These are phyloP conservation scores for Gilbertella persicaria DNA, from an alignment of 371 early-diverging fungal genomes.

Conservation along the genomic window DNA sequence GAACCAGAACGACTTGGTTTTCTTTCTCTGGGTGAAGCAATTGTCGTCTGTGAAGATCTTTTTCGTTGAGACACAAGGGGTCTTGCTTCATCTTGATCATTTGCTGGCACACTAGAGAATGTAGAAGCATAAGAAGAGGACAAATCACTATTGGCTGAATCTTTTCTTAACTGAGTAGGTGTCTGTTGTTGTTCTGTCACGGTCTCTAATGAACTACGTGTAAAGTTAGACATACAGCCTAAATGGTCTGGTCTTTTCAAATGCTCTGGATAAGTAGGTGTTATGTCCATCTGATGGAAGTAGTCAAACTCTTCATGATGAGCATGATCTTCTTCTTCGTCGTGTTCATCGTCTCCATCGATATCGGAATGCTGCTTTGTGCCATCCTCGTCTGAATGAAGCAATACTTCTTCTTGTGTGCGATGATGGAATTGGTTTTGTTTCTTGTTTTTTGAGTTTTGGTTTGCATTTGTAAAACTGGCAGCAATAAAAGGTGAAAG, in stretches of 20 bases:
- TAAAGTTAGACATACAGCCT: constrained; percentile 30
- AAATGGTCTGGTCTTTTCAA: constrained; percentile 25
- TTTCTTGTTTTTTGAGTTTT: constrained; percentile 23
- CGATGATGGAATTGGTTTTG: constrained; percentile 13
- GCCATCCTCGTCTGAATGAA: background rate
- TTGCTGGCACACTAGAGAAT: constrained; percentile 12
- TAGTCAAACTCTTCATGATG: constrained; percentile 5
- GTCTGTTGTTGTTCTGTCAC: constrained; percentile 23
- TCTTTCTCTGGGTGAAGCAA: constrained; percentile 1
- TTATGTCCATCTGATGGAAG: constrained; percentile 1
- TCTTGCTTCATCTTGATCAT: background rate
- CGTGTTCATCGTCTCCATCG: background rate
- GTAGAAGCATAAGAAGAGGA: constrained; percentile 17
- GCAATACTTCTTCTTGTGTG: background rate
- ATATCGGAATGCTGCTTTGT: background rate
- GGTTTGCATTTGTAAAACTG: constrained; percentile 41
- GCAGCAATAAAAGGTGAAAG: constrained; percentile 59
- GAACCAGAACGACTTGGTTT: background rate
- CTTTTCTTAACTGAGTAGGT: background rate
- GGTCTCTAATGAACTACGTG: constrained; percentile 37
- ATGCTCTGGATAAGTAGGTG: constrained; percentile 9
- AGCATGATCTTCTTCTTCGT: constrained; percentile 7
- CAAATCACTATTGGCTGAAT: background rate
- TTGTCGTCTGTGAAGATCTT: constrained; percentile 3
- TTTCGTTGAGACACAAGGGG: background rate